Percentiles rank a stretch among this genome's conserved stretches.
Evolutionary conservation across 2,329 filamentous ascomycete species (phyloP).

Genomic region (Penicillium vulpinum): DNA sequence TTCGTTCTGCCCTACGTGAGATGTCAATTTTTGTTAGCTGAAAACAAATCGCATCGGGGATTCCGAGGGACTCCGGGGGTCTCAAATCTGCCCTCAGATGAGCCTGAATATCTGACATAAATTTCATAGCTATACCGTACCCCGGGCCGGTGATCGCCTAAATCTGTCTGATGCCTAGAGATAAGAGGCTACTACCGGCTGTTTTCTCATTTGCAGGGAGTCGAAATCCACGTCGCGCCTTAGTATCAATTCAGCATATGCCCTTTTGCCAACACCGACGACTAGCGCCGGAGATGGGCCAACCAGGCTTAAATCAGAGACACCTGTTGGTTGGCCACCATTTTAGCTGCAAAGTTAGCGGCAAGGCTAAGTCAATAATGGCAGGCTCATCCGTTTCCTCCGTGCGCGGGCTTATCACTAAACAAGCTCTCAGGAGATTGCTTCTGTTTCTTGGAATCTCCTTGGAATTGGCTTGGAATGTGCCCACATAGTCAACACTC

Average conservation of each 20-base stretch:
- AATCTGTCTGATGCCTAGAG: neutral
- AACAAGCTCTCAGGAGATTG: conserved; percentile 13
- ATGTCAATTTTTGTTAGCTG: neutral
- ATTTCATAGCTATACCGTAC: no score
- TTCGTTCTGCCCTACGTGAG: neutral
- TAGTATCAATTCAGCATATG: neutral
- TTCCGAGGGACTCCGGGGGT: neutral
- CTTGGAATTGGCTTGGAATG: no score
- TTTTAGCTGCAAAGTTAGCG: conserved; percentile 1
- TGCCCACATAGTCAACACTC: no score
- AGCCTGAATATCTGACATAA: neutral
- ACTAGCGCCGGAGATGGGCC: neutral
- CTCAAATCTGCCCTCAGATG: neutral
- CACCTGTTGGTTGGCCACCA: neutral
- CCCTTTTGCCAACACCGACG: neutral
- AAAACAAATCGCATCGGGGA: neutral
- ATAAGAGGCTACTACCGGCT: neutral
- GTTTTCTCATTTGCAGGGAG: neutral
- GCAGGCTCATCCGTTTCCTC: neutral
- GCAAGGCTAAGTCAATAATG: neutral
- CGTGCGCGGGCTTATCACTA: conserved; percentile 13
- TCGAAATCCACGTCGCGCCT: no score
- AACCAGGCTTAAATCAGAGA: neutral
- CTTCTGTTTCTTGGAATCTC: neutral
- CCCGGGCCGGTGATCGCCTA: neutral